Evolutionary conservation across 805 yeast genomes (phyloP), one percentile per base, ranked within the genome.

Genomic region (Saturnispora sanitii): DNA sequence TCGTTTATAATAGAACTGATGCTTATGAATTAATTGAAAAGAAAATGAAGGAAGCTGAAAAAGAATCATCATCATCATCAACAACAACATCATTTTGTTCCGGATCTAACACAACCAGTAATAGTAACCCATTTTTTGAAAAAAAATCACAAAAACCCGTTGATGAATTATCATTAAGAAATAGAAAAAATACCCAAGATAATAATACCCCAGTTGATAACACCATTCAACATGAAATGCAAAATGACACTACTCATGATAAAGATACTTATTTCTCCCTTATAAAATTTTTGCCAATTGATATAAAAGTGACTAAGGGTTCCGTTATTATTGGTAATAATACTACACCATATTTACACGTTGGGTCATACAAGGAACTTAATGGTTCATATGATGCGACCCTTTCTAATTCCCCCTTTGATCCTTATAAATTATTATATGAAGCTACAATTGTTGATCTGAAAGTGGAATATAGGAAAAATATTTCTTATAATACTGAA

Each of bases 311-410:
- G 11, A 71, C 66, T 34, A 79, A 74, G 42, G 86, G 90, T 1
- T 80, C 95, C 0, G 37, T 85, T 21, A 81, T 85, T 1, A 52
- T 86, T 17, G 98, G 98, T 7, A 90, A 88, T 57, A 67, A 70
- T 44, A 70, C 75, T 13, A 86, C 96, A 0, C 79, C 92, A 1
- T 75, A 88, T 1, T 61, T 92, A 9, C 47, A 82, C 33, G 77
- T 86, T 3, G 64, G 71, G 4, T 77, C 86, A 7, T 80, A 70
- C 50, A 65, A 70, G 4, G 55, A 66, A 1, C 76, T 76, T 1
- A 60, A 61, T 12, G 87, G 86, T 0, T 41, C 66, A 0, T 44
- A 80, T 2, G 96, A 88, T 57, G 64, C 73, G 9, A 57, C 66
- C 3, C 61, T 61, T 12, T 58, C 77, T 0, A 70, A 70, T 7